Base-by-base conservation (phyloP, 2,329 filamentous ascomycete species). In the Fusarium torulosum region DNA sequence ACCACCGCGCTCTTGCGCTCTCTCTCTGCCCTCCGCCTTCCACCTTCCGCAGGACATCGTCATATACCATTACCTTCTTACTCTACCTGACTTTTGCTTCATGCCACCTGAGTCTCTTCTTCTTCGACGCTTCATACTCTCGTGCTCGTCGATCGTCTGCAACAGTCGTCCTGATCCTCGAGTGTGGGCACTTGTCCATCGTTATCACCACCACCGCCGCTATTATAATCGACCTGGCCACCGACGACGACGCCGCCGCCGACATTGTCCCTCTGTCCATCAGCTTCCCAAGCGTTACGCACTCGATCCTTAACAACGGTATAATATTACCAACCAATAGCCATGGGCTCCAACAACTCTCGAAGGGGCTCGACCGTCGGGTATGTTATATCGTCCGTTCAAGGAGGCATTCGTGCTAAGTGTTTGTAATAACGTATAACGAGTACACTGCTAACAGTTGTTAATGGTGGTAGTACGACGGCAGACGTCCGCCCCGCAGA, bases 331-430 rank as follows among this genome's bases (percentile, higher is more conserved):
- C 23, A 3, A 20, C 21, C 11, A 21, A n/a, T 8, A 23, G n/a
- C 17, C 17, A 68, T 69, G 65, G 53, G 59, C n/a, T 67, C 65
- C 19, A 38, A 53, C 41, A 20, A 7, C 11, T 43, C 60, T 37
- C 47, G 52, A 17, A 60, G 58, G 35, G 60, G 60, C 31, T 68
- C 65, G 44, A 64, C 38, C 55, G 27, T 14, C 10, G 33, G 47
- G 65, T 69, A 69, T 9, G 65, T 61, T 25, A 15, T 29, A 37
- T 33, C 25, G 43, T 45, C 50, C 31, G 14, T 29, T 47, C 29
- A 17, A n/a, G 33, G 19, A 19, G 20, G 20, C 40, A 38, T 42
- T 65, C 27, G 37, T n/a, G 35, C 51, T 23, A 23, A 20, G 20
- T 19, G 23, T 61, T 53, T 35, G 51, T 51, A 35, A 37, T 43